Base-by-base conservation (phyloP, 148 eudicot genomes). In the Amaranthus cruentus region DNA sequence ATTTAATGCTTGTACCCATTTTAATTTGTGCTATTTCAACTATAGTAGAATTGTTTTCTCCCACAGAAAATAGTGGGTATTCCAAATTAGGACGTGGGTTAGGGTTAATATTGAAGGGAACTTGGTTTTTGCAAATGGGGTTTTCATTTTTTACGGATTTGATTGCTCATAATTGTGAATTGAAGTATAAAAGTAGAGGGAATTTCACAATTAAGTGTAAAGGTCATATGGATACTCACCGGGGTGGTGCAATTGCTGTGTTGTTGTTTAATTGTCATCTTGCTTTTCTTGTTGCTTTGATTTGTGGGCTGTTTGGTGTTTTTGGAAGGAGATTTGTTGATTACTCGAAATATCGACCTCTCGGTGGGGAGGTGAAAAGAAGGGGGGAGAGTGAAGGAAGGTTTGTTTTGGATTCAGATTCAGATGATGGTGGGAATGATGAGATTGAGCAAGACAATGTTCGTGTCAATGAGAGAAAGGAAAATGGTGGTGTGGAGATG, bases 81-180 rank as follows among this genome's bases (percentile, higher is more conserved):
- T 74, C 93, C 4, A 77, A 83, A 73, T 79, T 91, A 58, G 93
- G 81, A 0, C 88, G 91, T 50, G 96, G 89, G 53, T 46, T 91
- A 68, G 96, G 96, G 76, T 77, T 91, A 74, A 72, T 87, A 49
- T 74, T 84, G 66, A 88, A 91, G 46, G 96, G 96, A n/a, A 88
- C 79, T 74, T 91, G 96, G 96, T 78, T 85, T 82, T 71, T 88
- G 64, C 96, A 91, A 74, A 91, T 91, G 91, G 96, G 96, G 52
- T 78, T 91, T 10, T 88, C 96, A 0, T 88, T 91, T 78, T 88
- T 73, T 66, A 80, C 88, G 4, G 72, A 75, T 80, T 80, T 77
- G 83, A 79, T 87, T 28, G 83, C 88, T 5, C 73, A 84, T 66
- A 90, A 90, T 9, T 91, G 93, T 56, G 38, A n/a, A 57, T 77